Percentiles rank a stretch among this genome's conserved stretches.
Evolutionary conservation across 2,329 filamentous ascomycete species (phyloP).

Genomic region (Hypomyces rosellus): DNA sequence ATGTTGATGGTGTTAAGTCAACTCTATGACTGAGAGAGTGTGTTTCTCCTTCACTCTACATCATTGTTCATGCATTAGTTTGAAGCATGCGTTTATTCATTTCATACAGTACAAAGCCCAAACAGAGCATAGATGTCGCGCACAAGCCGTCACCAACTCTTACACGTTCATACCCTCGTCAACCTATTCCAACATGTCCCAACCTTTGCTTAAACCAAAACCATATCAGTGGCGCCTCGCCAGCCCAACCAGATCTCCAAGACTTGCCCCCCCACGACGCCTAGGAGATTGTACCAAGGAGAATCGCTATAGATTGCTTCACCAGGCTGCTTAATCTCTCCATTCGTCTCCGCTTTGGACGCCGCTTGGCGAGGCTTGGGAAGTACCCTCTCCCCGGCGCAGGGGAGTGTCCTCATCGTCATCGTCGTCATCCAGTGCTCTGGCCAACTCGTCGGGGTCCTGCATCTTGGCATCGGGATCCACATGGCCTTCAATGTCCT

Average conservation of each 20-base stretch:
- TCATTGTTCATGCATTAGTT: background rate
- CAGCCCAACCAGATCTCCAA: background rate
- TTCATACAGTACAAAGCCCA: background rate
- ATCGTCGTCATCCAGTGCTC: conserved; percentile 52
- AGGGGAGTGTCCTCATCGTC: conserved; percentile 23
- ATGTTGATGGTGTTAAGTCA: too few relatives aligned
- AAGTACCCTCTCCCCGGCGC: conserved; percentile 21
- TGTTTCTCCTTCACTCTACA: background rate
- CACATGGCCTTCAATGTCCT: conserved; percentile 39
- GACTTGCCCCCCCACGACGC: background rate
- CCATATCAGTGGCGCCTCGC: too few relatives aligned
- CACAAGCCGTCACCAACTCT: background rate
- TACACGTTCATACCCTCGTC: background rate
- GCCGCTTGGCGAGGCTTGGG: conserved; percentile 28
- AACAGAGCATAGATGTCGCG: background rate
- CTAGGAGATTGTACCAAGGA: too few relatives aligned
- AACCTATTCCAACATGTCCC: background rate
- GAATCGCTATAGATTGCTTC: background rate
- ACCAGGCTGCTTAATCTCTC: conserved; percentile 26
- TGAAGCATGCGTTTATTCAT: background rate
- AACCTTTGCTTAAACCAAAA: too few relatives aligned
- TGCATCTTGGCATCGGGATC: conserved; percentile 61
- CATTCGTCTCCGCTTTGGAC: conserved; percentile 44
- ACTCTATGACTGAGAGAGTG: background rate
- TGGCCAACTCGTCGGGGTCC: conserved; percentile 59